These are phyloP conservation scores for Leonotis leonurus DNA, from an alignment of 257 asterid genomes.

Conservation along the genomic window DNA sequence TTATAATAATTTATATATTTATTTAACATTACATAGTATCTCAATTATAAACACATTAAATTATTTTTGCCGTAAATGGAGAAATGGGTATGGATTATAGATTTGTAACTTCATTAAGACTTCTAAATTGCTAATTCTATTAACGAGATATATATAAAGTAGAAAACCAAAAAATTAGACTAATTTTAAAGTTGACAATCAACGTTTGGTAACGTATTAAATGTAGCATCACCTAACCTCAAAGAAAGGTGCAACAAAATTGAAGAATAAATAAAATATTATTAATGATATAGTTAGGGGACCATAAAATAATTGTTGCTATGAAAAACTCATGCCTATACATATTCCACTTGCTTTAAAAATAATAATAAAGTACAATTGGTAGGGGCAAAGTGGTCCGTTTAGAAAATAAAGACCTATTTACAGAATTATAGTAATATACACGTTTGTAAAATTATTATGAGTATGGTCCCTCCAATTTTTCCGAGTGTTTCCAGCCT, in stretches of 20 bases:
- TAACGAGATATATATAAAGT: not conserved
- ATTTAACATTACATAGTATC: no score
- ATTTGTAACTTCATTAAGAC: no score
- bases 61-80: no score
- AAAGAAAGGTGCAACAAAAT: not conserved
- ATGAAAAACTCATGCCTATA: not conserved
- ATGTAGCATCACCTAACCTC: not conserved
- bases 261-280: not conserved
- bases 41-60: no score
- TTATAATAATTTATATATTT: no score
- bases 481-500: conserved; percentile 14
- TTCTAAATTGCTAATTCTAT: no score
- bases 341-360: not conserved
- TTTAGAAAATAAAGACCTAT: not conserved
- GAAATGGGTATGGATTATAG: no score
- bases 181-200: not conserved
- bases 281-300: not conserved
- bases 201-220: not conserved
- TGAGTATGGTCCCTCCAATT: conserved; percentile 24
- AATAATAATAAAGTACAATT: not conserved
- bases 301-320: not conserved
- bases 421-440: conserved; percentile 22
- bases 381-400: conserved; percentile 26
- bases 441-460: conserved; percentile 18
- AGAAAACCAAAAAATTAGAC: not conserved